Conservation (phyloP, 2,329 filamentous ascomycete species). For the Sporothrix variecibatus region DNA sequence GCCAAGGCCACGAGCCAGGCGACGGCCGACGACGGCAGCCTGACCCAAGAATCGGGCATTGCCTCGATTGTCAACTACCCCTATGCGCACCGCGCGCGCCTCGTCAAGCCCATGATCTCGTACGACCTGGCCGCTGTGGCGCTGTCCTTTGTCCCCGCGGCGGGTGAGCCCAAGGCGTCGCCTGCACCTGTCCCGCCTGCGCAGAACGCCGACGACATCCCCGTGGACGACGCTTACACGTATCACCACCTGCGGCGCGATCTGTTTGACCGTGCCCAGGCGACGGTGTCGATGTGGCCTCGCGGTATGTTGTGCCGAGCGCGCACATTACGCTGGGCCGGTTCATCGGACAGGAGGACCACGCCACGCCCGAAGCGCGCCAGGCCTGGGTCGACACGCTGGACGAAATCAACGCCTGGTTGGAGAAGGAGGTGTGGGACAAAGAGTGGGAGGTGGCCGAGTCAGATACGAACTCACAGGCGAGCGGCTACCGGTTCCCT, state of each 20-base stretch:
- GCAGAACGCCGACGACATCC: conserved; percentile 31
- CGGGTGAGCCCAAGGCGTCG: conserved; percentile 55
- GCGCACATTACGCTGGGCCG: conserved; percentile 86
- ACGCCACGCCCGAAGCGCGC: conserved; percentile 60
- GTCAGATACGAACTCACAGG: background rate
- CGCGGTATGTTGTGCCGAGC: conserved; percentile 84
- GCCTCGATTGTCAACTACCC: conserved; percentile 61
- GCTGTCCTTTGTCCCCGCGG: conserved; percentile 81
- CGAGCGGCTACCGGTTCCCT: conserved; percentile 20
- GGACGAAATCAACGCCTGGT: conserved; percentile 75
- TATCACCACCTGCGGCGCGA: conserved; percentile 90
- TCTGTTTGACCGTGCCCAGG: conserved; percentile 63
- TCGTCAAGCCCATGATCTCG: conserved; percentile 80
- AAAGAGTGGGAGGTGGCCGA: conserved; percentile 33
- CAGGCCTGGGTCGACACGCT: conserved; percentile 67
- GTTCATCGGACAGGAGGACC: conserved; percentile 70
- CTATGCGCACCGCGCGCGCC: conserved; percentile 66
- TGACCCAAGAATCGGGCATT: conserved; percentile 47
- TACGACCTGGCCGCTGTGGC: conserved; percentile 86
- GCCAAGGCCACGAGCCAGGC: background rate
- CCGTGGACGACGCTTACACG: conserved; percentile 66
- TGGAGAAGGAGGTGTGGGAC: conserved; percentile 72
- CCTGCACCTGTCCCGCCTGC: conserved; percentile 45
- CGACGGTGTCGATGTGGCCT: conserved; percentile 67
- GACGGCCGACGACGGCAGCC: background rate